These are phyloP conservation scores for Phlyctochytrium planicorne DNA, from an alignment of 192 early-diverging fungal genomes.

Conservation along the genomic window DNA sequence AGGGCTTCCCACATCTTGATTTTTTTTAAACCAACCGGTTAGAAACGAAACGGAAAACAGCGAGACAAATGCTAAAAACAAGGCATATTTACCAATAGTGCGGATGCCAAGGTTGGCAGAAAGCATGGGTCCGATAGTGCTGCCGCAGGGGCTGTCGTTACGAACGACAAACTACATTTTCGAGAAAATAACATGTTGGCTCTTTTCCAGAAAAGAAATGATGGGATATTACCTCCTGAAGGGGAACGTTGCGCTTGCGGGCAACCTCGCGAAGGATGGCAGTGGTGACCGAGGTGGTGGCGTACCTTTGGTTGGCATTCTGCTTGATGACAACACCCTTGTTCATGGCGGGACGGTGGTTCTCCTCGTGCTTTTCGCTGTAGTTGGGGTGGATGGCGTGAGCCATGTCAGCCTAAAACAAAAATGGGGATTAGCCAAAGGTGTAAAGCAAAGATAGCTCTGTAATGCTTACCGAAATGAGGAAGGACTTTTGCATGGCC, in stretches of 20 bases:
- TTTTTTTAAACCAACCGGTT: too few relatives aligned
- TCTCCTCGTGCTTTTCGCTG: slow-evolving; percentile 88
- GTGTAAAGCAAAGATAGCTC: not conserved
- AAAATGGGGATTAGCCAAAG: slow-evolving; percentile 1
- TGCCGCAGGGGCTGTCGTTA: slow-evolving; percentile 93
- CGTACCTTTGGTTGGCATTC: slow-evolving; percentile 92
- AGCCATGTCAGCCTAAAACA: slow-evolving; percentile 71
- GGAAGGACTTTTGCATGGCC: slow-evolving; percentile 75
- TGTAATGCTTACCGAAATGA: slow-evolving; percentile 69
- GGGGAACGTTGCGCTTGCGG: slow-evolving; percentile 69
- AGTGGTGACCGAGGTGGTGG: slow-evolving; percentile 55
- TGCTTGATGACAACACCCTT: slow-evolving; percentile 94
- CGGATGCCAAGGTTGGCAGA: slow-evolving; percentile 89
- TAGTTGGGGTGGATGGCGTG: slow-evolving; percentile 92
- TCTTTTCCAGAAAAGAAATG: not conserved
- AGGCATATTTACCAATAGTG: slow-evolving; percentile 72
- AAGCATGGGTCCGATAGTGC: slow-evolving; percentile 97
- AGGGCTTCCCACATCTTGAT: slow-evolving; percentile 93
- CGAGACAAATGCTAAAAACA: not conserved
- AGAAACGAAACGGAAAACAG: slow-evolving; percentile 6
- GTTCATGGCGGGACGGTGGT: slow-evolving; percentile 88
- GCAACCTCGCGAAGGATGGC: slow-evolving; percentile 64
- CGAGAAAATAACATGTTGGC: not conserved
- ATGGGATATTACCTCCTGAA: slow-evolving; percentile 57
- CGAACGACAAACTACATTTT: slow-evolving; percentile 60